Evolutionary conservation across 805 yeast species (phyloP).

Genomic region (Zygotorulaspora chibaensis): DNA sequence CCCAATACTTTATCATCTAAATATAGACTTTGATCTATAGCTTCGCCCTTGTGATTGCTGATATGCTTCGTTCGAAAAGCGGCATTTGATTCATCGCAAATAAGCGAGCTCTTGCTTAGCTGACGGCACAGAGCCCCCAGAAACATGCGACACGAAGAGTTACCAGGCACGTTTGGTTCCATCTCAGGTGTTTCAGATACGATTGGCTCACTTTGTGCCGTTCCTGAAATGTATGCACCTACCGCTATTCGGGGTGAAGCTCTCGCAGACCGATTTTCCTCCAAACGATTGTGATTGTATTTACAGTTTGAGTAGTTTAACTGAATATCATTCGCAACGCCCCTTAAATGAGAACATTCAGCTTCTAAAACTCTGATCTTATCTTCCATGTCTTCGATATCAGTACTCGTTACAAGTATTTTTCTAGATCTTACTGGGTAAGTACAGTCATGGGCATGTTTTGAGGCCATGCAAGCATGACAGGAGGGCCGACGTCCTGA

Average conservation of each 20-base stretch:
- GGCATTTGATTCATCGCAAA: too few relatives aligned
- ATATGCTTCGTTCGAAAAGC: too few relatives aligned
- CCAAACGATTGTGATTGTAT: too few relatives aligned
- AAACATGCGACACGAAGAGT: constrained; percentile 8
- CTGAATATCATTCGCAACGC: not conserved
- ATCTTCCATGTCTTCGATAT: constrained; percentile 10
- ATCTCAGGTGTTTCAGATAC: constrained; percentile 3
- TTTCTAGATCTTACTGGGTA: constrained; percentile 7
- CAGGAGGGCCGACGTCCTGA: constrained; percentile 9
- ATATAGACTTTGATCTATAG: constrained; percentile 3
- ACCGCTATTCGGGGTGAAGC: too few relatives aligned
- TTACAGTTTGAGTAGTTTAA: not conserved
- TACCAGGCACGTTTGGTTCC: constrained; percentile 4
- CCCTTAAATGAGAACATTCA: constrained; percentile 1
- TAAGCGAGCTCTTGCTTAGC: constrained; percentile 1
- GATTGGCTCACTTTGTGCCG: too few relatives aligned
- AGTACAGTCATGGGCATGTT: constrained; percentile 1
- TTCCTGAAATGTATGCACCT: too few relatives aligned
- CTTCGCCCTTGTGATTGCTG: too few relatives aligned
- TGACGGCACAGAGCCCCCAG: constrained; percentile 7
- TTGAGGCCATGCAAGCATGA: constrained; percentile 5
- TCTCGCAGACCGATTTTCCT: too few relatives aligned
- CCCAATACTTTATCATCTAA: constrained; percentile 8
- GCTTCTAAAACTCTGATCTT: constrained; percentile 14
- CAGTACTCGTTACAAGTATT: constrained; percentile 9